Conservation (phyloP, 2,329 filamentous ascomycete genomes). For the Fusarium sp. region DNA sequence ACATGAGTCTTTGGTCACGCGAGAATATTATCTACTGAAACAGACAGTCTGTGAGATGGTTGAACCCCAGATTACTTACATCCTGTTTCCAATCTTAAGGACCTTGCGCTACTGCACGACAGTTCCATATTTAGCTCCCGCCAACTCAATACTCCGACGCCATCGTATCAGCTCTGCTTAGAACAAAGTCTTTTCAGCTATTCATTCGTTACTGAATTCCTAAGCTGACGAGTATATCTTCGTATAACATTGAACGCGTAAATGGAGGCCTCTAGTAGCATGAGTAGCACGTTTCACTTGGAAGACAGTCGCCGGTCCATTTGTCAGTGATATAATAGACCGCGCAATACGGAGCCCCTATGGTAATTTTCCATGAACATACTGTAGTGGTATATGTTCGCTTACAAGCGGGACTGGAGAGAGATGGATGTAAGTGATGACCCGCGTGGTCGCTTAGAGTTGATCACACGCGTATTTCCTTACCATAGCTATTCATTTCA, state of each 20-base stretch:
- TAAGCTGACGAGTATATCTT: not conserved
- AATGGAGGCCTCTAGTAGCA: constrained; percentile 3
- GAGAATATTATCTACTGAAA: not conserved
- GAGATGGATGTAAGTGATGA: not conserved
- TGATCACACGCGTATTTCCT: constrained; percentile 7
- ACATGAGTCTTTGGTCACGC: constrained; percentile 2
- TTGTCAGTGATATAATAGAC: not conserved
- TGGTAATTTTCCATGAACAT: not conserved
- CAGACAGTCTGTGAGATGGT: not conserved
- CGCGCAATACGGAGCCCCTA: constrained; percentile 5
- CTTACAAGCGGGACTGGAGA: not conserved
- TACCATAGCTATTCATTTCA: not conserved
- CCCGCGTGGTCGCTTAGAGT: not conserved
- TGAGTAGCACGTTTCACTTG: not conserved
- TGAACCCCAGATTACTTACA: constrained; percentile 22
- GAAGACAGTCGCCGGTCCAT: not conserved
- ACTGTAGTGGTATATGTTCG: not conserved
- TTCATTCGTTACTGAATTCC: not conserved
- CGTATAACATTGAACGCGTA: not conserved
- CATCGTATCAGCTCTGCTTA: constrained; percentile 12
- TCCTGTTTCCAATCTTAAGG: constrained; percentile 14
- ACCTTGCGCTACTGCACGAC: constrained; percentile 37
- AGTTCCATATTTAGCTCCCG: constrained; percentile 41
- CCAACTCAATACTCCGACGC: constrained; percentile 26
- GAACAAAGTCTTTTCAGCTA: not conserved